Conservation (phyloP, 768 basidiomycete species). For the Tremella fuciformis region DNA sequence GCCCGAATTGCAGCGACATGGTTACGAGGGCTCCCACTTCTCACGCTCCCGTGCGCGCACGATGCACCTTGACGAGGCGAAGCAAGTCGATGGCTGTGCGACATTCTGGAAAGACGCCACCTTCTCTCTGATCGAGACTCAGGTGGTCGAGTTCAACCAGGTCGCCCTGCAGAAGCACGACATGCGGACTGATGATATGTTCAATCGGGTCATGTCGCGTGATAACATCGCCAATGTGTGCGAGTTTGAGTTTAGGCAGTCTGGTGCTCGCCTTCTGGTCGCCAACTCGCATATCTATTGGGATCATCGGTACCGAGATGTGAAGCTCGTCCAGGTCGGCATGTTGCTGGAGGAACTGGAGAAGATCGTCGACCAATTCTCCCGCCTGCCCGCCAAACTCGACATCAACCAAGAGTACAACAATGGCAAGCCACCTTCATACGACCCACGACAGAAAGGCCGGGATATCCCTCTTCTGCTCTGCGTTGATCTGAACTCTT, state of each 20-base stretch:
- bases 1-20: slow-evolving; percentile 66
- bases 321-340: slow-evolving; percentile 95
- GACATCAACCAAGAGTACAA: slow-evolving; percentile 28
- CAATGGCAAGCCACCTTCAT: slow-evolving; percentile 36
- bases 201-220: slow-evolving; percentile 92
- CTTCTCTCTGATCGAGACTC: slow-evolving; percentile 88
- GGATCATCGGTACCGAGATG: slow-evolving; percentile 88
- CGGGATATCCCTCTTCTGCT: slow-evolving; percentile 84
- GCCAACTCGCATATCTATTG: slow-evolving; percentile 90
- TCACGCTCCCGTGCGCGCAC: slow-evolving; percentile 90
- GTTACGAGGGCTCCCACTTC: slow-evolving; percentile 87
- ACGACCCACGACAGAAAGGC: slow-evolving; percentile 56
- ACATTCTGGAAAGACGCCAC: slow-evolving; percentile 89
- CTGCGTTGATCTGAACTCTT: slow-evolving; percentile 94
- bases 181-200: slow-evolving; percentile 87
- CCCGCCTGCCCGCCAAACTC: slow-evolving; percentile 68
- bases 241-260: slow-evolving; percentile 78
- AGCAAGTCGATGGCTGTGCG: slow-evolving; percentile 92
- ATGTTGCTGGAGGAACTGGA: slow-evolving; percentile 87
- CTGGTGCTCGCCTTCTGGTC: slow-evolving; percentile 82
- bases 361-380: slow-evolving; percentile 80
- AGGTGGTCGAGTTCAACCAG: slow-evolving; percentile 87
- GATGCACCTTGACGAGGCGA: slow-evolving; percentile 80
- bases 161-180: slow-evolving; percentile 89
- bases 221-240: slow-evolving; percentile 88